Evolutionary conservation across 495 filamentous ascomycete genomes (phyloP).

Genomic region (Hapsidospora chrysogenum): DNA sequence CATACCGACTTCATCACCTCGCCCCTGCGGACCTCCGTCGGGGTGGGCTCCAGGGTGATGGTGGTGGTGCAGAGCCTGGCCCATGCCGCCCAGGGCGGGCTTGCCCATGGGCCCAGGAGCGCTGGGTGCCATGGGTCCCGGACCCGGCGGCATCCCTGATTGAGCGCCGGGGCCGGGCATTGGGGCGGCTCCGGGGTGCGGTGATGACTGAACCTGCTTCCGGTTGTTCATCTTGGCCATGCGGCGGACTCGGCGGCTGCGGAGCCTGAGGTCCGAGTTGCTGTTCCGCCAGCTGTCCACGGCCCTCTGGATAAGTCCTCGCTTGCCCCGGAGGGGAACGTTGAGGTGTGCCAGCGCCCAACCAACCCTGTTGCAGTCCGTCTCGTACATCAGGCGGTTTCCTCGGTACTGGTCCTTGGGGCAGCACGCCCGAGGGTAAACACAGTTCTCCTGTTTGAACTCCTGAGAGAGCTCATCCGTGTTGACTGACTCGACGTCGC

Average conservation of each 20-base stretch:
- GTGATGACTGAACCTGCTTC: constrained; percentile 36
- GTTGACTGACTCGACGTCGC: constrained; percentile 92
- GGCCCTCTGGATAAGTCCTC: constrained; percentile 87
- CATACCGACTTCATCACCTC: constrained; percentile 89
- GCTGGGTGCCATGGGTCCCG: constrained; percentile 26
- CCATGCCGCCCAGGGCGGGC: constrained; percentile 43
- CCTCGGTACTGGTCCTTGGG: constrained; percentile 90
- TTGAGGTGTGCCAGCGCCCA: constrained; percentile 94
- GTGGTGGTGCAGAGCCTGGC: constrained; percentile 32
- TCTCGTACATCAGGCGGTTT: constrained; percentile 90
- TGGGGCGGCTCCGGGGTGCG: constrained; percentile 22
- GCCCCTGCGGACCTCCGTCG: constrained; percentile 48
- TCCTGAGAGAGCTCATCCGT: constrained; percentile 69
- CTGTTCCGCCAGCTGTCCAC: constrained; percentile 99
- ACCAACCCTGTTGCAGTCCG: constrained; percentile 94
- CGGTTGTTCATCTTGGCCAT: constrained; percentile 91
- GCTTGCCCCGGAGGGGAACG: constrained; percentile 74
- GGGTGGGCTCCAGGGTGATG: constrained; percentile 52
- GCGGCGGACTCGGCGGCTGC: constrained; percentile 78
- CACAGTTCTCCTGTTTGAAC: constrained; percentile 96
- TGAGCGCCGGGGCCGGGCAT: constrained; percentile 34
- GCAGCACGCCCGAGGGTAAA: constrained; percentile 91
- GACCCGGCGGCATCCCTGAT: constrained; percentile 32
- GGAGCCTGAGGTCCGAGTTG: constrained; percentile 82
- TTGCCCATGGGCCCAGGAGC: constrained; percentile 32